These are phyloP conservation scores for Phytophthora fragariae DNA, from an alignment of 352 stramenopile genomes.

Conservation along the genomic window DNA sequence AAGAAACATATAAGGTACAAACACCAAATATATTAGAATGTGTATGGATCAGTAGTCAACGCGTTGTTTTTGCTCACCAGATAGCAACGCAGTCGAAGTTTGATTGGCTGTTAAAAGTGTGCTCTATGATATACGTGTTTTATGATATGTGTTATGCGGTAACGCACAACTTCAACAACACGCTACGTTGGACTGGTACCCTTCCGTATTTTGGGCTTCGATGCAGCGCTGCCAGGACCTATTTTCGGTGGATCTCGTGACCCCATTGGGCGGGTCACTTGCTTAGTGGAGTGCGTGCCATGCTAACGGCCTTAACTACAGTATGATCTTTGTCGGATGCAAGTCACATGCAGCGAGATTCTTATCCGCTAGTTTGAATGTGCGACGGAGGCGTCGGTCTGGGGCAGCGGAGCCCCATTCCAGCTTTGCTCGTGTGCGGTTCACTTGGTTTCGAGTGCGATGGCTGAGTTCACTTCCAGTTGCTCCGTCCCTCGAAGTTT, in stretches of 20 bases:
- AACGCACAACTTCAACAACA: constrained; percentile 29
- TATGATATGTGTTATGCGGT: too few species aligned
- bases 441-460: constrained; percentile 1
- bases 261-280: neutral
- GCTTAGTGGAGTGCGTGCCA: neutral
- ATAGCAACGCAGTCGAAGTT: too few species aligned
- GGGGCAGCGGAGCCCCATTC: neutral
- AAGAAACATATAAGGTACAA: too few species aligned
- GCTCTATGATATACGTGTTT: too few species aligned
- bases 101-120: too few species aligned
- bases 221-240: neutral
- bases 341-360: constrained; percentile 1
- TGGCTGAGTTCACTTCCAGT: constrained; percentile 10
- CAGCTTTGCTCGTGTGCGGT: constrained; percentile 5
- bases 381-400: neutral
- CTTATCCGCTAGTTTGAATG: constrained; percentile 28
- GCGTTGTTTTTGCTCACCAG: too few species aligned
- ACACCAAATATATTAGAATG: too few species aligned
- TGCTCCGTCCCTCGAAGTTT: neutral
- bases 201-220: too few species aligned
- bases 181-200: neutral
- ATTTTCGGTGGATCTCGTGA: constrained; percentile 1
- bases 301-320: neutral
- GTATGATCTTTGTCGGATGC: constrained; percentile 14
- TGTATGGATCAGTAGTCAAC: too few species aligned